Evolutionary conservation across 768 basidiomycete genomes (phyloP), one percentile per base, ranked within the genome.

Genomic region (Tricholoma sp.): DNA sequence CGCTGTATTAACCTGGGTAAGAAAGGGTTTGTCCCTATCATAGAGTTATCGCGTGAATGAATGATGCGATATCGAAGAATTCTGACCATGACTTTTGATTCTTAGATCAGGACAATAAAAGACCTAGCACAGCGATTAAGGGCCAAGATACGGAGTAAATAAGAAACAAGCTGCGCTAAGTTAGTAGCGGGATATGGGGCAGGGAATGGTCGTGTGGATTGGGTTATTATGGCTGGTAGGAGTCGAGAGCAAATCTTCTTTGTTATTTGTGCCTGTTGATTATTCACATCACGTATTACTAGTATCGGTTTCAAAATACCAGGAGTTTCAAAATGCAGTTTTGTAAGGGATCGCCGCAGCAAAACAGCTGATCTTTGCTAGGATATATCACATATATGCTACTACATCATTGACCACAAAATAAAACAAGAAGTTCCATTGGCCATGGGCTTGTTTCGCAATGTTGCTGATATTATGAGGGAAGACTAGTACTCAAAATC

Each of bases 1-100:
- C 58, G 55, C 10, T 49, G 44, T 36, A 76, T 82, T 62, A 60
- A 89, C 89, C 83, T 66, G 91, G 91, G 47, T 82, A 77, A 59
- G 89, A 91, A 48, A 94, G 84, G 4, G 88, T 92, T 84, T 94
- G 91, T 70, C 91, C 91, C 91, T 91, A 55, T 54, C 54, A 57
- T 63, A 66, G 57, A 50, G 57, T 62, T 34, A 60, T 24, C 24
- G 57, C 60, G 57, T 54, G 53, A 57, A 37, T 17, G 41, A 28
- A 41, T 10, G 44, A 57, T 51, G 37, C 31, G 54, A 60, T 50
- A 51, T 57, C 39, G 50, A 48, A 54, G 41, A 31, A 52, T 34
- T 65, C 69, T 55, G 49, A 76, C 76, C 77, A 65, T 68, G 55
- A 54, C 61, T 57, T 56, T 56, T 52, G 57, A 57, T 55, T 59